Percentiles rank a stretch among this genome's conserved stretches.
Conservation (phyloP, 805 yeast genomes). For the Zygoascus ofunaensis region DNA sequence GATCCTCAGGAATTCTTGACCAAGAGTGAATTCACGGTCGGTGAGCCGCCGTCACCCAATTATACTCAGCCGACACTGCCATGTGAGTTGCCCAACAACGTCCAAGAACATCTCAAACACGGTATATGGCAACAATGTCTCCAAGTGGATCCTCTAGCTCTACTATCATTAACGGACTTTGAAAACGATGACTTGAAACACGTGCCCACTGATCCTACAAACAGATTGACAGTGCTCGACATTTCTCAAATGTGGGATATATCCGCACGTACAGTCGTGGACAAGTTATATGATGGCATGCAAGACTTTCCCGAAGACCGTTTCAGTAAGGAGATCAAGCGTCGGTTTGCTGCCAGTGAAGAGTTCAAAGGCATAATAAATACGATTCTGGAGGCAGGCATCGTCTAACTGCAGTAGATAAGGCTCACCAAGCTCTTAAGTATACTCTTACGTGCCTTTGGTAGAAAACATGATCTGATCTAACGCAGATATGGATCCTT, state of each 20-base stretch:
- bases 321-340: background rate
- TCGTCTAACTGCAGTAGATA: background rate
- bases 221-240: conserved; percentile 3
- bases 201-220: background rate
- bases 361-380: conserved; percentile 1
- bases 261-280: conserved; percentile 5
- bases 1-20: no score
- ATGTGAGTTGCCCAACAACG: background rate
- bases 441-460: background rate
- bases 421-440: background rate
- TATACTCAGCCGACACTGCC: background rate
- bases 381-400: conserved; percentile 2
- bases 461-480: background rate
- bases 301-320: background rate
- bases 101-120: background rate
- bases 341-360: background rate
- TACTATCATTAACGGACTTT: background rate
- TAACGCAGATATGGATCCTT: background rate
- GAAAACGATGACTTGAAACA: no score
- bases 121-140: background rate
- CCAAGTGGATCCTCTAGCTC: background rate
- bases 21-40: no score
- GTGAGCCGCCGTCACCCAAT: no score
- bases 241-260: conserved; percentile 11
- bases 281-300: background rate